These are phyloP conservation scores for Pisolithus microcarpus DNA, from an alignment of 768 basidiomycete species.

Conservation along the genomic window DNA sequence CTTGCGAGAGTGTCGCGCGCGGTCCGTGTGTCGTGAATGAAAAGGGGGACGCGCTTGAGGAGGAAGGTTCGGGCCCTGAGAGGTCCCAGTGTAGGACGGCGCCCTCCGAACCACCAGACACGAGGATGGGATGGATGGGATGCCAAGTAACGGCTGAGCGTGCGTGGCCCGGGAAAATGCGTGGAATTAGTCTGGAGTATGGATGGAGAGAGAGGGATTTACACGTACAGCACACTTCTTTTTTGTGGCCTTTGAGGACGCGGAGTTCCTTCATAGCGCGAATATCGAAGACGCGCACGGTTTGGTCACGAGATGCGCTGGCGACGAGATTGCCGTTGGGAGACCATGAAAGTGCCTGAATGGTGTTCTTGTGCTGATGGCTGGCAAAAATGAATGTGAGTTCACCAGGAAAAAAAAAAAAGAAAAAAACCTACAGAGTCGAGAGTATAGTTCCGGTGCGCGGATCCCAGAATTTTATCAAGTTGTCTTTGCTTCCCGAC, in stretches of 20 bases:
- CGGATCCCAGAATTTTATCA: constrained; percentile 99
- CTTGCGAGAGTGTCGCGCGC: constrained; percentile 83
- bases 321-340: constrained; percentile 92
- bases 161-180: neutral
- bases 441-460: constrained; percentile 85
- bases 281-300: constrained; percentile 94
- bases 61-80: constrained; percentile 45
- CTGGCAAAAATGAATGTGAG: constrained; percentile 32
- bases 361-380: constrained; percentile 95
- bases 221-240: constrained; percentile 90
- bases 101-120: constrained; percentile 92
- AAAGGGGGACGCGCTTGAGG: constrained; percentile 29
- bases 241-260: constrained; percentile 90
- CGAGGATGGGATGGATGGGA: constrained; percentile 85
- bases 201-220: neutral
- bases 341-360: constrained; percentile 90
- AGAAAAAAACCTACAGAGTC: constrained; percentile 58
- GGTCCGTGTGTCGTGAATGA: constrained; percentile 39
- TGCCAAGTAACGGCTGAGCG: constrained; percentile 87
- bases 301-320: constrained; percentile 94
- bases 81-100: constrained; percentile 93
- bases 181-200: neutral
- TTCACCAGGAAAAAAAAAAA: neutral
- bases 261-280: constrained; percentile 96
- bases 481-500: constrained; percentile 95